phyloP scores from a whole-genome alignment of 805 yeast species.

The Peterozyma xylosa region DNA sequence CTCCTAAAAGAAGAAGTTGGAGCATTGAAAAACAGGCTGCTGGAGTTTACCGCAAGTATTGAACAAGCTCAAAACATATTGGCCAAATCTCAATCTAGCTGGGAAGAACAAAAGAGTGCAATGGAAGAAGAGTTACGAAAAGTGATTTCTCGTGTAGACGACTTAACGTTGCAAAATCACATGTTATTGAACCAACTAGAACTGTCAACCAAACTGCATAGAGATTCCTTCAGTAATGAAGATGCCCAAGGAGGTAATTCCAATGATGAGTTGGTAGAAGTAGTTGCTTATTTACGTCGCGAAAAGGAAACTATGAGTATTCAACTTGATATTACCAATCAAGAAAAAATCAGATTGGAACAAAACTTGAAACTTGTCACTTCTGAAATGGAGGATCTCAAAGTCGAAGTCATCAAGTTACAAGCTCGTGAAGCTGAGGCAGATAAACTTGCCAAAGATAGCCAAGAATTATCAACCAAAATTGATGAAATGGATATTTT shows the following conservation, averaged over 20 bases:
- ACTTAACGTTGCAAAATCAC: conserved; percentile 59
- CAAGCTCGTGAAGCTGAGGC: conserved; percentile 16
- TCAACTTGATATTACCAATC: conserved; percentile 41
- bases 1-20: conserved; percentile 15
- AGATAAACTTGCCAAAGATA: conserved; percentile 29
- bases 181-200: conserved; percentile 66
- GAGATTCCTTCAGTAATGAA: conserved; percentile 1
- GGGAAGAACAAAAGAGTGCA: conserved; percentile 34
- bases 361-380: conserved; percentile 39
- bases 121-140: conserved; percentile 41
- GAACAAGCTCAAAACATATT: conserved; percentile 24
- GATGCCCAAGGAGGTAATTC: conserved; percentile 8
- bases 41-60: conserved; percentile 29
- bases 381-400: conserved; percentile 44
- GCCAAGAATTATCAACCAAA: conserved; percentile 40
- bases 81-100: conserved; percentile 29
- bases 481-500: conserved; percentile 54
- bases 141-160: conserved; percentile 39
- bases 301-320: conserved; percentile 68
- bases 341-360: conserved; percentile 48
- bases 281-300: conserved; percentile 57
- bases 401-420: conserved; percentile 34
- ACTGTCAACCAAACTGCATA: conserved; percentile 14
- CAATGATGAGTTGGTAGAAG: conserved; percentile 36
- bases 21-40: conserved; percentile 18